Percentiles rank a stretch among this genome's conserved stretches.
Conservation (phyloP, 1,284 basidiomycete species). For the Cystobasidium slooffiae region DNA sequence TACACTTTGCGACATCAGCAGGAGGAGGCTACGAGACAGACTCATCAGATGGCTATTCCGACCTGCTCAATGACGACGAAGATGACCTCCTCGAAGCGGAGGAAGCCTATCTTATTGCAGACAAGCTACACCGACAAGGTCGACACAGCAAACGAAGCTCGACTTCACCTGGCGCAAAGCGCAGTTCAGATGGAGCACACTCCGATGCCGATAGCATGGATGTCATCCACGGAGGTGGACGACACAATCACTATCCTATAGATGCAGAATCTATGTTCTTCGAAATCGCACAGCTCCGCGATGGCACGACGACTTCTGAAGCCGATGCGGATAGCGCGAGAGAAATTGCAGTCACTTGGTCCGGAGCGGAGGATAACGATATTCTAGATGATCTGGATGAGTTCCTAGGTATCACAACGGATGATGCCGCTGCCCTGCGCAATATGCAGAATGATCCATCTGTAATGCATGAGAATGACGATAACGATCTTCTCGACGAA, state of each 20-base stretch:
- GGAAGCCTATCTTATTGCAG: constrained; percentile 48
- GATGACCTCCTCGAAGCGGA: constrained; percentile 44
- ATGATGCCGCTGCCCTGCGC: constrained; percentile 46
- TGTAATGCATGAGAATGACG: constrained; percentile 46
- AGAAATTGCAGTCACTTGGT: constrained; percentile 40
- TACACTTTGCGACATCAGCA: background rate
- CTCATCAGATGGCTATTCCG: constrained; percentile 32
- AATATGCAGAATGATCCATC: constrained; percentile 36
- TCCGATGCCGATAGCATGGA: constrained; percentile 34
- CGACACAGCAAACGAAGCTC: constrained; percentile 17
- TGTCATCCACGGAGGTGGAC: background rate
- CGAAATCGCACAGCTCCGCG: constrained; percentile 8
- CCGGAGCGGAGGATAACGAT: constrained; percentile 36
- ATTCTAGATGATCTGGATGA: constrained; percentile 37
- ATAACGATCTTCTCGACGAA: constrained; percentile 14
- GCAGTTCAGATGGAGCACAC: constrained; percentile 20
- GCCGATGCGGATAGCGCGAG: constrained; percentile 16
- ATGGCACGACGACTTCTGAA: constrained; percentile 14
- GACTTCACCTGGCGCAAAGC: constrained; percentile 23
- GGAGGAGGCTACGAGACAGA: constrained; percentile 18
- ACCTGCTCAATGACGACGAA: constrained; percentile 36
- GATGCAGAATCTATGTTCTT: constrained; percentile 19
- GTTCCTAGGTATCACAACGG: constrained; percentile 39
- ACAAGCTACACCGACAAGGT: constrained; percentile 37
- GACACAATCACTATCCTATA: background rate